Evolutionary conservation across 2,329 filamentous ascomycete species (phyloP).

Genomic region (Penicillium griseofulvum): DNA sequence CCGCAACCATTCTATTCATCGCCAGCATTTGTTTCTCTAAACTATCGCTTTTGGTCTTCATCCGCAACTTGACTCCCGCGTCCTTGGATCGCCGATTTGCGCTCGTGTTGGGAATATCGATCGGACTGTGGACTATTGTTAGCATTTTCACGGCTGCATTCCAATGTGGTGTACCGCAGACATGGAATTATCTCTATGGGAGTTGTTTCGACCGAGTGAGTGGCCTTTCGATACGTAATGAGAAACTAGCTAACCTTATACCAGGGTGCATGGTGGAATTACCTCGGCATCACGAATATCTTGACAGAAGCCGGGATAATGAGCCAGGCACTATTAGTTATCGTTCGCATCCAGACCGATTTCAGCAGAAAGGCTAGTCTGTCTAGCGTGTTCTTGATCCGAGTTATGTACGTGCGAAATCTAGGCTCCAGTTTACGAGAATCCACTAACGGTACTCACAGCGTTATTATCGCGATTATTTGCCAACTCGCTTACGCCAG

Average conservation of each 20-base stretch:
- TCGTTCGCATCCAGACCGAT: conserved; percentile 24
- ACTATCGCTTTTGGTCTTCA: conserved; percentile 24
- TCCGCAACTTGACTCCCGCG: conserved; percentile 23
- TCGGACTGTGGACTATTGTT: conserved; percentile 17
- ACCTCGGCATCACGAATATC: conserved; percentile 26
- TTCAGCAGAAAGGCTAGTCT: conserved; percentile 18
- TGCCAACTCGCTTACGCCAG: conserved; percentile 22
- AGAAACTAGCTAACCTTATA: not conserved
- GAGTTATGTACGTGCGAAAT: conserved; percentile 22
- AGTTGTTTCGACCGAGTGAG: conserved; percentile 24
- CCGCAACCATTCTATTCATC: conserved; percentile 24
- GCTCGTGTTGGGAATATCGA: conserved; percentile 10
- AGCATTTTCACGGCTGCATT: conserved; percentile 19
- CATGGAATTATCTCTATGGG: conserved; percentile 23
- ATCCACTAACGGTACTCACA: not conserved
- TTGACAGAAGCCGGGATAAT: conserved; percentile 26
- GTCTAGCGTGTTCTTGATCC: conserved; percentile 20
- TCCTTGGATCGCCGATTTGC: conserved; percentile 18
- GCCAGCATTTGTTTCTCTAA: conserved; percentile 25
- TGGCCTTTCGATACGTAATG: too few species aligned
- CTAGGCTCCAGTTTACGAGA: not conserved
- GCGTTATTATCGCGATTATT: conserved; percentile 25
- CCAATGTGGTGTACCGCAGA: conserved; percentile 17
- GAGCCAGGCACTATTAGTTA: conserved; percentile 22
- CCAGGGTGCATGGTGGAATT: conserved; percentile 26